Evolutionary conservation across 345 rosid genomes (phyloP).

Genomic region (Aquilaria yunnanensis): DNA sequence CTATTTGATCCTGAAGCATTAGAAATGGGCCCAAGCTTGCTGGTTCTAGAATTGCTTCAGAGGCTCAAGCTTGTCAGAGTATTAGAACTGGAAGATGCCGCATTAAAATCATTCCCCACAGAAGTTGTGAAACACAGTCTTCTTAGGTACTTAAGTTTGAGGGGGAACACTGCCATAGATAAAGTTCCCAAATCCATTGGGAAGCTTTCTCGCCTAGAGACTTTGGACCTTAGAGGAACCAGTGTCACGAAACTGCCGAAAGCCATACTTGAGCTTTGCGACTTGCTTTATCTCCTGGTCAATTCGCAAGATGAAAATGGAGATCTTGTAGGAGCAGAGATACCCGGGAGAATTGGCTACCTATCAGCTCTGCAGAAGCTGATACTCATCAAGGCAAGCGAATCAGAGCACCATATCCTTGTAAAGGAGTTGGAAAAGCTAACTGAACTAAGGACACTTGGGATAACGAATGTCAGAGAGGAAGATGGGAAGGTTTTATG

Average conservation of each 20-base stretch:
- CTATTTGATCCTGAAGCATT: no score
- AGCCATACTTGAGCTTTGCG: slow-evolving; percentile 12
- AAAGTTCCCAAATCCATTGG: slow-evolving; percentile 21
- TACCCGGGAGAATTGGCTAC: slow-evolving; percentile 11
- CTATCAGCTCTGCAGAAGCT: slow-evolving; percentile 20
- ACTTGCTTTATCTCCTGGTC: slow-evolving; percentile 17
- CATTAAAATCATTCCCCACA: slow-evolving; percentile 27
- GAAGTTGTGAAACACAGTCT: slow-evolving; percentile 13
- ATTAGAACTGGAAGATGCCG: slow-evolving; percentile 30
- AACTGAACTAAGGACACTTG: slow-evolving; percentile 29
- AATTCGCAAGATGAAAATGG: slow-evolving; percentile 6
- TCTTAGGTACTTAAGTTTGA: slow-evolving; percentile 23
- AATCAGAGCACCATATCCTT: background rate
- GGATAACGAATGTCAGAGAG: slow-evolving; percentile 26
- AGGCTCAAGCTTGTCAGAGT: slow-evolving; percentile 28
- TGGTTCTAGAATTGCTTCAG: background rate
- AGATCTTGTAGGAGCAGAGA: slow-evolving; percentile 12
- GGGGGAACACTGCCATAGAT: slow-evolving; percentile 20
- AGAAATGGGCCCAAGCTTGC: no score
- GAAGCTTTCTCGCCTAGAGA: slow-evolving; percentile 22
- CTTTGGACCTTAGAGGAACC: slow-evolving; percentile 25
- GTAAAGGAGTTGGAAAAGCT: slow-evolving; percentile 25
- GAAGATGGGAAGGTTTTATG: slow-evolving; percentile 34
- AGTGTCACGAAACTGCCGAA: slow-evolving; percentile 9
- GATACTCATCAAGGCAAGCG: slow-evolving; percentile 12